phyloP scores from a whole-genome alignment of 352 stramenopile species.

The Phytophthora hybrid region DNA sequence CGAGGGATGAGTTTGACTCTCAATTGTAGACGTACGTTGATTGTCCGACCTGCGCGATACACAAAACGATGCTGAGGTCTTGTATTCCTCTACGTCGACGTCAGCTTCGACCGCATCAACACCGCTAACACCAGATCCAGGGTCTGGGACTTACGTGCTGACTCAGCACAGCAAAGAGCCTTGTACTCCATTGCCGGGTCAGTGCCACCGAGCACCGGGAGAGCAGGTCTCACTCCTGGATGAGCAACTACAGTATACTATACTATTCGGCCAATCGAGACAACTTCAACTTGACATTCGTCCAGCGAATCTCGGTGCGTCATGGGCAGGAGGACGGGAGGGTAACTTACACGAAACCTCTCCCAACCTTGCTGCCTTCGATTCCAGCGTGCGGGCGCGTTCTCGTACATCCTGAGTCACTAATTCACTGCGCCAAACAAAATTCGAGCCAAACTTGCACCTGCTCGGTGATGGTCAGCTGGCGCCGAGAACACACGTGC shows the following conservation, averaged over 20 bases:
- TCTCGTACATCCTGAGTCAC: neutral
- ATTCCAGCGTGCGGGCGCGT: neutral
- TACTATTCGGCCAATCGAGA: neutral
- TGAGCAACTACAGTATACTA: neutral
- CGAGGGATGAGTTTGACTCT: too few species aligned
- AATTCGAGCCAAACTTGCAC: neutral
- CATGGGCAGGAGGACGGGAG: too few species aligned
- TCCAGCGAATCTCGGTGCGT: neutral
- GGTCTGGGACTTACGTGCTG: neutral
- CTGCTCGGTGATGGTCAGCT: neutral
- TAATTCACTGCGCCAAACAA: too few species aligned
- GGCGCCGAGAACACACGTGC: neutral
- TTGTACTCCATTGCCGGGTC: too few species aligned
- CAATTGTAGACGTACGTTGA: too few species aligned
- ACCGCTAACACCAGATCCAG: neutral
- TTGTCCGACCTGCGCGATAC: too few species aligned
- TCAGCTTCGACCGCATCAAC: too few species aligned
- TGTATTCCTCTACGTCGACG: too few species aligned
- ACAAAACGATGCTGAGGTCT: too few species aligned
- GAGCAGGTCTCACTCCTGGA: neutral
- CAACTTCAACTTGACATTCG: slow-evolving; percentile 1
- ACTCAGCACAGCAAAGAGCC: too few species aligned
- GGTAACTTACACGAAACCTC: too few species aligned
- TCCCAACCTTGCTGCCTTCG: too few species aligned
- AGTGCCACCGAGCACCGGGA: neutral